Conservation (phyloP, 2,329 filamentous ascomycete species). For the Colletotrichum trifolii region DNA sequence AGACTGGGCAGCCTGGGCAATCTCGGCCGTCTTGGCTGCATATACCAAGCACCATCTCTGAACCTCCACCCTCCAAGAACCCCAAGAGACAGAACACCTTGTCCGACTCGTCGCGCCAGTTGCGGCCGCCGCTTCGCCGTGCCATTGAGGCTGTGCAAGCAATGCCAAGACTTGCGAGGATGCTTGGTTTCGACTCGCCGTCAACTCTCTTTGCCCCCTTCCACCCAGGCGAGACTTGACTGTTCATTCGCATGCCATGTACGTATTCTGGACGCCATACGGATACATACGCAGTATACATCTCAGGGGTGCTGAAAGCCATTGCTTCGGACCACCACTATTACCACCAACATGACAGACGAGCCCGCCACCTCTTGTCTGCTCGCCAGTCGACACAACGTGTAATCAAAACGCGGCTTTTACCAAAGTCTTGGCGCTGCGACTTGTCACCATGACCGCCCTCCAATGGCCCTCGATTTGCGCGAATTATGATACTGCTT, state of each 20-base stretch:
- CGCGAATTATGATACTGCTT: constrained; percentile 31
- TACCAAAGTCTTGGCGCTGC: constrained; percentile 25
- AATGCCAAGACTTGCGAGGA: constrained; percentile 33
- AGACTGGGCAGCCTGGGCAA: constrained; percentile 28
- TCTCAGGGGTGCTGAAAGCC: no score
- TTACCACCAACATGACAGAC: background rate
- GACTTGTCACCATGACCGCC: constrained; percentile 19
- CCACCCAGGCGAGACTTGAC: background rate
- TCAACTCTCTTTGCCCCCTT: constrained; percentile 21
- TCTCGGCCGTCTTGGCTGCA: constrained; percentile 34
- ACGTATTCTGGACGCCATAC: no score
- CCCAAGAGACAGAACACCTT: no score
- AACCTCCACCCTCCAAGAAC: constrained; percentile 5
- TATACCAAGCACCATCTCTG: constrained; percentile 28
- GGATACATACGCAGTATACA: no score
- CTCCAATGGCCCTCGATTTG: constrained; percentile 24
- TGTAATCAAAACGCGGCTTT: constrained; percentile 33
- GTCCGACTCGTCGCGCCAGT: background rate
- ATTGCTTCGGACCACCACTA: background rate
- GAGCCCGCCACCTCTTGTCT: background rate
- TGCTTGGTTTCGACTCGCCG: constrained; percentile 31
- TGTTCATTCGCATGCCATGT: no score
- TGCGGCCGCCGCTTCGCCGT: constrained; percentile 31
- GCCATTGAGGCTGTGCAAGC: constrained; percentile 33
- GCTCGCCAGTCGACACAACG: constrained; percentile 9